Conservation (phyloP, 345 rosid genomes). For the Gossypium mustelinum region DNA sequence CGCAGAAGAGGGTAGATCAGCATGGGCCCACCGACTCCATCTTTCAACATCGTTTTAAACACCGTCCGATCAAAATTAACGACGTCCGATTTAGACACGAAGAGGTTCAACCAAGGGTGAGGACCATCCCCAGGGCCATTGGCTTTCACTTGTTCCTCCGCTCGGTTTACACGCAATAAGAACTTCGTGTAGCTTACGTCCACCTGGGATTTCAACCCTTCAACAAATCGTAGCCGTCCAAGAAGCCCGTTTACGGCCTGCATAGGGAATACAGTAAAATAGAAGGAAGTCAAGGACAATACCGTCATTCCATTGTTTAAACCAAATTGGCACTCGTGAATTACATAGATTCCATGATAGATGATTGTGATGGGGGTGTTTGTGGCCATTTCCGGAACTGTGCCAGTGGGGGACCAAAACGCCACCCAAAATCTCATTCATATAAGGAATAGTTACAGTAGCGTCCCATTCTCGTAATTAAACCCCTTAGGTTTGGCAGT, state of each 20-base stretch:
- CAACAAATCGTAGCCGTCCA: constrained; percentile 44
- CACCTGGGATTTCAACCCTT: constrained; percentile 49
- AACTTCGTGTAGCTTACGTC: constrained; percentile 70
- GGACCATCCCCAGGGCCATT: constrained; percentile 79
- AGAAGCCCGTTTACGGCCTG: constrained; percentile 52
- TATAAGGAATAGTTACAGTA: neutral
- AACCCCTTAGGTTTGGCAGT: constrained; percentile 12
- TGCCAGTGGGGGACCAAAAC: constrained; percentile 37
- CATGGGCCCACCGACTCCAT: constrained; percentile 90
- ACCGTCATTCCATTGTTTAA: constrained; percentile 13
- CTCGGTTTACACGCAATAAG: constrained; percentile 60
- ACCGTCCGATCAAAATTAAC: constrained; percentile 60
- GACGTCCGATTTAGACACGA: constrained; percentile 59
- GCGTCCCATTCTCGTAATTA: constrained; percentile 39
- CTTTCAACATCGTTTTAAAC: constrained; percentile 54
- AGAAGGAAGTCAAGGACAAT: constrained; percentile 25
- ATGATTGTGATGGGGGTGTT: constrained; percentile 32
- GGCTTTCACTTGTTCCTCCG: constrained; percentile 54
- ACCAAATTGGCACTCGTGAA: constrained; percentile 13
- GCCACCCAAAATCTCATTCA: constrained; percentile 35
- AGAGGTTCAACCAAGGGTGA: constrained; percentile 93
- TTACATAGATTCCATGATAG: constrained; percentile 34
- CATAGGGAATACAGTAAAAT: neutral
- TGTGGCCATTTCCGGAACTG: constrained; percentile 42
- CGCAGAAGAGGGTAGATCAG: constrained; percentile 78